Evolutionary conservation across 148 eudicot species (phyloP).

Genomic region (Linanthus parryae): DNA sequence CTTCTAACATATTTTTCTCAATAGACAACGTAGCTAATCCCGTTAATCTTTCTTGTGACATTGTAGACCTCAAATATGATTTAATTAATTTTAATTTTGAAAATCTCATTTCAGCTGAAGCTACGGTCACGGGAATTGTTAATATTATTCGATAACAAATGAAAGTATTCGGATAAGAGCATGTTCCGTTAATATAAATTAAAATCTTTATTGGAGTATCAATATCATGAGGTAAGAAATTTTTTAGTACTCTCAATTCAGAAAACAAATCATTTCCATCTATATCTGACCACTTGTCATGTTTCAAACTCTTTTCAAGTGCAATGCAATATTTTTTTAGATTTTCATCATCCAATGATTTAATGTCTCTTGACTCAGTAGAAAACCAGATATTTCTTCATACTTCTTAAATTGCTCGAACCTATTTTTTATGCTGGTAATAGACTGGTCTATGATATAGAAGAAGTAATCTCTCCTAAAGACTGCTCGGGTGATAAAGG

Average conservation of each 20-base stretch:
- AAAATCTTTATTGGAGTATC: neutral
- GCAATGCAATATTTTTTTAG: neutral
- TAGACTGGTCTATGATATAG: no score
- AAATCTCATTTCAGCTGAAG: neutral
- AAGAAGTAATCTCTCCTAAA: no score
- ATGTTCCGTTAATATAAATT: neutral
- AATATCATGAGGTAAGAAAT: neutral
- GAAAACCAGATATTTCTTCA: no score
- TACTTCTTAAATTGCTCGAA: no score
- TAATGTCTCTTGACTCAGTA: no score
- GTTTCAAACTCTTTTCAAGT: neutral
- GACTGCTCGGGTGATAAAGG: neutral
- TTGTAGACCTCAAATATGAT: neutral
- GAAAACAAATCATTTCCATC: no score
- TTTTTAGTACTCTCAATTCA: neutral
- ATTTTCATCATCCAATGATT: no score
- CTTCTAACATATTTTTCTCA: no score
- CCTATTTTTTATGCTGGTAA: no score
- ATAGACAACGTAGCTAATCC: slow-evolving; percentile 1
- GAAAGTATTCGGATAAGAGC: neutral
- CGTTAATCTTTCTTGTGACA: slow-evolving; percentile 2
- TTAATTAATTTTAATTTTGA: neutral
- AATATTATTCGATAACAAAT: neutral
- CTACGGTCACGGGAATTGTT: neutral
- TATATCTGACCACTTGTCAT: no score